Evolutionary conservation across 306 rosid species (phyloP), one percentile per base, ranked within the genome.

Genomic region (Sesbania bispinosa): DNA sequence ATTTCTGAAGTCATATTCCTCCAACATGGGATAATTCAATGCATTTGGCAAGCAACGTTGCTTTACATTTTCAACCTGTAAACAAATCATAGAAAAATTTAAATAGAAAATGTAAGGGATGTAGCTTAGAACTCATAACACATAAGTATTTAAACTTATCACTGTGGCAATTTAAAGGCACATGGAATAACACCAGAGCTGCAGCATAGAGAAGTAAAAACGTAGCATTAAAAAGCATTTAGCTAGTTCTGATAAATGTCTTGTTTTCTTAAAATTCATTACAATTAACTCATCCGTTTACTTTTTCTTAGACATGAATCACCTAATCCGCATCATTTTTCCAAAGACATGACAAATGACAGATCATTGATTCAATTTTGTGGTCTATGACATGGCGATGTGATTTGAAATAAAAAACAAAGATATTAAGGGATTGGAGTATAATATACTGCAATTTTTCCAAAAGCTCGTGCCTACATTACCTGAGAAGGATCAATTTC

Each of bases 1-100:
- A 48, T 93, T 93, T 87, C 96, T 84, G 85, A 93, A 93, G 85
- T 93, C 98, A 39, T 93, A 93, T 88, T 90, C 98, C 87, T 93
- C 98, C 84, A 93, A 77, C 98, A 93, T 93, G 53, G 98, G 98
- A 88, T 88, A 93, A 82, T 93, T 90, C 67, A 93, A 79, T 24
- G 94, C 96, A 81, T 87, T 87, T 36, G 97, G 96, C 90, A 93
- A 77, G 81, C 98, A 93, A 20, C 94, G 94, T 73, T 93, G 96
- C 86, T 93, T 93, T 53, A 93, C 98, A 81, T 90, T 93, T 80
- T 93, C 98, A 69, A 93, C 98, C 98, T 93, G 89, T 48, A 61
- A 38, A 62, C 42, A 53, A 72, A 63, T 74, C 62, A 50, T 6
- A n/a, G 9, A 69, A 70, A 67, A 7, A 7, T 2, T 10, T 36